Evolutionary conservation across 805 yeast species (phyloP).

Genomic region (Lachancea waltii): DNA sequence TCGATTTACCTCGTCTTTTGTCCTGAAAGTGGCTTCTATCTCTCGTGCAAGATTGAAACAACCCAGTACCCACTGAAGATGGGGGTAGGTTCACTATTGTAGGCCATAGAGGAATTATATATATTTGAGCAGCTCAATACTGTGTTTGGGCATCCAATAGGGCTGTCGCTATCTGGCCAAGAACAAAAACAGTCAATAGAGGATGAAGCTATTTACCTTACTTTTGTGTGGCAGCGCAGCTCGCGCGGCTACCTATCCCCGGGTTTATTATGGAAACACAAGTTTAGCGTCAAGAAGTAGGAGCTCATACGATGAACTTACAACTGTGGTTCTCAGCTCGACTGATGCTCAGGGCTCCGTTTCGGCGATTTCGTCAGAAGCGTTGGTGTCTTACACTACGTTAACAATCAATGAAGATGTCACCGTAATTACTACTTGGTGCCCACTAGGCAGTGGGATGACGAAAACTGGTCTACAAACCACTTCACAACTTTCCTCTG

Average conservation of each 20-base stretch:
- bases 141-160: no score
- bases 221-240: neutral
- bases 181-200: neutral
- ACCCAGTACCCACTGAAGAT: no score
- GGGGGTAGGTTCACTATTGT: no score
- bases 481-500: neutral
- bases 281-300: neutral
- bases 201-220: conserved; percentile 2
- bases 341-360: conserved; percentile 1
- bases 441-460: conserved; percentile 1
- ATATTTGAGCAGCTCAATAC: no score
- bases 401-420: conserved; percentile 5
- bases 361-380: conserved; percentile 1
- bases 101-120: no score
- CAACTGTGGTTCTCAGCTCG: conserved; percentile 3
- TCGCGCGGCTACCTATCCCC: neutral
- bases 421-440: conserved; percentile 18
- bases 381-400: conserved; percentile 8
- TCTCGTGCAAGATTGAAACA: no score
- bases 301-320: conserved; percentile 1
- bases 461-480: neutral
- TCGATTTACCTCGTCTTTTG: no score
- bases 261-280: conserved; percentile 7
- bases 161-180: no score
- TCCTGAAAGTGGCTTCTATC: no score